Evolutionary conservation across 2,329 filamentous ascomycete species (phyloP).

Genomic region (Epichloe uncinata): DNA sequence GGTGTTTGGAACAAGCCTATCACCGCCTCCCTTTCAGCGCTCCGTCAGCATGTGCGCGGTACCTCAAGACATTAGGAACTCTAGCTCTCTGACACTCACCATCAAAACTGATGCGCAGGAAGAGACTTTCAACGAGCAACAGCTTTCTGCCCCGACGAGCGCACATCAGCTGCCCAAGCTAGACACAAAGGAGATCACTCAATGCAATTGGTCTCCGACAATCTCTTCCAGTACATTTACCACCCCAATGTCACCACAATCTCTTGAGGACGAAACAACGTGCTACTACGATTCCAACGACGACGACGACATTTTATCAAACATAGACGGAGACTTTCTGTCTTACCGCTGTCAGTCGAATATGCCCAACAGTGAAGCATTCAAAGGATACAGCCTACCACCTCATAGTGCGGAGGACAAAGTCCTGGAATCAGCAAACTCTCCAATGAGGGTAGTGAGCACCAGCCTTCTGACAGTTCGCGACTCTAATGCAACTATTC

Average conservation of each 20-base stretch:
- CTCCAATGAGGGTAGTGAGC: constrained; percentile 8
- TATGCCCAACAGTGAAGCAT: constrained; percentile 11
- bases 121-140: constrained; percentile 7
- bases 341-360: constrained; percentile 11
- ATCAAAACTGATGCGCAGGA: constrained; percentile 9
- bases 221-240: constrained; percentile 15
- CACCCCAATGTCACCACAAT: constrained; percentile 25
- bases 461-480: constrained; percentile 14
- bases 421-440: constrained; percentile 3
- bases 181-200: constrained; percentile 13
- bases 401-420: constrained; percentile 13
- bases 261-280: constrained; percentile 27
- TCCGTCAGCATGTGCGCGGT: constrained; percentile 14
- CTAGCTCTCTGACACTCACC: constrained; percentile 14
- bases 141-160: constrained; percentile 9
- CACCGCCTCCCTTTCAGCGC: constrained; percentile 38
- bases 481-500: constrained; percentile 10
- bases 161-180: constrained; percentile 9
- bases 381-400: constrained; percentile 35
- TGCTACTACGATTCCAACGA: constrained; percentile 35
- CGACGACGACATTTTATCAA: constrained; percentile 24
- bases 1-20: constrained; percentile 32
- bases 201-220: constrained; percentile 13
- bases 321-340: constrained; percentile 23
- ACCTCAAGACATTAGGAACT: constrained; percentile 9